These are phyloP conservation scores for Esteya vermicola DNA, from an alignment of 2,329 filamentous ascomycete species.

Conservation along the genomic window DNA sequence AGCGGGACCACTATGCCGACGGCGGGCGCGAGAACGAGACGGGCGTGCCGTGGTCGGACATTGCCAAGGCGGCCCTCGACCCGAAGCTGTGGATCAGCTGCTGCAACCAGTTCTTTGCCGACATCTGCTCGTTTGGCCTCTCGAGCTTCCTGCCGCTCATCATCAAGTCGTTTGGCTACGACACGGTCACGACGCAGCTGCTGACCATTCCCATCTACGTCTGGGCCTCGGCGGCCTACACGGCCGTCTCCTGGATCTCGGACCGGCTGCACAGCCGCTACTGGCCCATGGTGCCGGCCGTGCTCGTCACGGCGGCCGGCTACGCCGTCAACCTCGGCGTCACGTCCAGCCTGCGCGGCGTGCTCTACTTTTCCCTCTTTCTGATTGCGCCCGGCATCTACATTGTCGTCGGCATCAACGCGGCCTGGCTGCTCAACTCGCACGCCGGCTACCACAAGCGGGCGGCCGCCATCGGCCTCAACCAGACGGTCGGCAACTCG, in stretches of 20 bases:
- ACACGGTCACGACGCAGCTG: slow-evolving; percentile 2
- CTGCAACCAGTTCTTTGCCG: slow-evolving; percentile 22
- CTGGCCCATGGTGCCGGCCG: background rate
- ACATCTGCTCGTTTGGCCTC: slow-evolving; percentile 12
- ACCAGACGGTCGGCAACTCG: slow-evolving; percentile 13
- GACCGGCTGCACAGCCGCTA: slow-evolving; percentile 22
- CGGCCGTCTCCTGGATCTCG: slow-evolving; percentile 14
- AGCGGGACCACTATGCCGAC: background rate
- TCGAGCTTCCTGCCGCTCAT: slow-evolving; percentile 21
- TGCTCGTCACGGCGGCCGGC: slow-evolving; percentile 2
- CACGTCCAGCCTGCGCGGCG: slow-evolving; percentile 10
- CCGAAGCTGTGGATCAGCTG: slow-evolving; percentile 15
- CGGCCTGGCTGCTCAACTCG: background rate
- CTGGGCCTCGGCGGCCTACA: slow-evolving; percentile 13
- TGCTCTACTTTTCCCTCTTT: slow-evolving; percentile 9
- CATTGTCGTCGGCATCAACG: slow-evolving; percentile 9
- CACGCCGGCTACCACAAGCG: background rate
- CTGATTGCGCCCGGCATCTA: slow-evolving; percentile 10
- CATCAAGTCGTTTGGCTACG: slow-evolving; percentile 18
- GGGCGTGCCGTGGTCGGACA: too few relatives aligned
- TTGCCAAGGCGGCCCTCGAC: slow-evolving; percentile 13
- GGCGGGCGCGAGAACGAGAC: slow-evolving; percentile 7
- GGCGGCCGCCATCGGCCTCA: background rate
- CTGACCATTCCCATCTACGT: slow-evolving; percentile 21
- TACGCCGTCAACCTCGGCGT: slow-evolving; percentile 8